These are phyloP conservation scores for Parathielavia hyrcaniae DNA, from an alignment of 495 filamentous ascomycete genomes.

Conservation along the genomic window DNA sequence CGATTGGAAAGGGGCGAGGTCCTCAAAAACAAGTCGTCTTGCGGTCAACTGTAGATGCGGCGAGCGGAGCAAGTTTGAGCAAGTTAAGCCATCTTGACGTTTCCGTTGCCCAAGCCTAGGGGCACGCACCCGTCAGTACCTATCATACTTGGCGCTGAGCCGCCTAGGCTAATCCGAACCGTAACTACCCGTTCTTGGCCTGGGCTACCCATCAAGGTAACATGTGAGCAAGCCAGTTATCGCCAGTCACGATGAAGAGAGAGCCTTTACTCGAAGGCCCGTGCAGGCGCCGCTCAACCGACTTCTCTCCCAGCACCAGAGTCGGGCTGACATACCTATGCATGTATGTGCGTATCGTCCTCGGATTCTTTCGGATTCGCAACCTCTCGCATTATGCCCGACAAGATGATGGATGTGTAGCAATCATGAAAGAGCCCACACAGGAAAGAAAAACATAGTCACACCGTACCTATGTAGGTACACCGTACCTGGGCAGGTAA, in stretches of 20 bases:
- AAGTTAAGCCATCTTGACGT: not conserved
- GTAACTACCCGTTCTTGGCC: too few species aligned
- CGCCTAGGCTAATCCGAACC: too few species aligned
- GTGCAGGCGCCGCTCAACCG: not conserved
- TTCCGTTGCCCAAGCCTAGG: too few species aligned
- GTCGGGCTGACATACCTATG: not conserved
- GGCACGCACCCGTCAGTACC: too few species aligned
- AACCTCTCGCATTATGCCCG: slow-evolving; percentile 9
- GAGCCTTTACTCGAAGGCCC: slow-evolving; percentile 4
- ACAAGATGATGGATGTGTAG: slow-evolving; percentile 9
- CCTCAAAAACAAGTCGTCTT: not conserved
- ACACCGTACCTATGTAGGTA: too few species aligned
- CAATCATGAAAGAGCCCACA: slow-evolving; percentile 5
- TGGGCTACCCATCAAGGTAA: too few species aligned
- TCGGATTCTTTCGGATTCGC: not conserved
- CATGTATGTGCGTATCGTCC: not conserved
- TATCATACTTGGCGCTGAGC: too few species aligned
- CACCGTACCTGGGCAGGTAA: too few species aligned
- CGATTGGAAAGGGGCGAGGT: not conserved
- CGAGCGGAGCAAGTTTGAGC: not conserved
- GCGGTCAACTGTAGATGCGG: too few species aligned
- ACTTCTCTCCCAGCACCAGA: slow-evolving; percentile 2
- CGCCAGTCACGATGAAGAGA: too few species aligned
- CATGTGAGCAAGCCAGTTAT: too few species aligned
- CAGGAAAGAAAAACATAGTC: slow-evolving; percentile 1